phyloP scores from a whole-genome alignment of 352 stramenopile genomes.

The Globisporangium nagaii region DNA sequence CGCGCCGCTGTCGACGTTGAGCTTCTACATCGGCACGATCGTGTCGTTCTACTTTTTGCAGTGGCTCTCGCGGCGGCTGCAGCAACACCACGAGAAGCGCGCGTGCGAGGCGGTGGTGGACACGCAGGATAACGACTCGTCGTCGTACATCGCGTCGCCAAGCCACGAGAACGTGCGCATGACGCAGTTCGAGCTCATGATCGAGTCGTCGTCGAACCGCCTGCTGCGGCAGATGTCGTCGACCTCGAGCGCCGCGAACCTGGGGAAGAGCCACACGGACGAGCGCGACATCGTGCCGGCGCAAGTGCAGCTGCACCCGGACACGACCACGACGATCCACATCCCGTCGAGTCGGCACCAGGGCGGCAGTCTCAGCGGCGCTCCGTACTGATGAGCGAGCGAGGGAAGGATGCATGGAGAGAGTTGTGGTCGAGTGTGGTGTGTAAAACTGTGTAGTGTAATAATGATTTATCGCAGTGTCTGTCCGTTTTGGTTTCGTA shows the following conservation, averaged over 20 bases:
- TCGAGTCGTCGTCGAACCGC: conserved; percentile 20
- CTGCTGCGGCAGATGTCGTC: conserved; percentile 14
- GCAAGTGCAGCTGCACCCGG: conserved; percentile 12
- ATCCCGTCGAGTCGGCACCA: conserved; percentile 9
- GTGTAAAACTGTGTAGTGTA: not conserved
- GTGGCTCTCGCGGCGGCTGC: conserved; percentile 27
- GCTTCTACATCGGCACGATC: conserved; percentile 29
- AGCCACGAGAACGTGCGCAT: conserved; percentile 18
- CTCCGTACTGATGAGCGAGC: not conserved
- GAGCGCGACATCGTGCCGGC: conserved; percentile 11
- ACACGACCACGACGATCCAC: conserved; percentile 14
- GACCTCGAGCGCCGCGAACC: conserved; percentile 7
- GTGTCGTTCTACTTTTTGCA: conserved; percentile 39
- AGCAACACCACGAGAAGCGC: conserved; percentile 23
- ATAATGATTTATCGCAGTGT: conserved; percentile 5
- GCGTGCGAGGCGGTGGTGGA: conserved; percentile 10
- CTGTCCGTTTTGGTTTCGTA: conserved; percentile 11
- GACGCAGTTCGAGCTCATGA: conserved; percentile 44
- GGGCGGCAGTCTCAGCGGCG: not conserved
- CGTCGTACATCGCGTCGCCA: conserved; percentile 21
- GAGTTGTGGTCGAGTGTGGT: not conserved
- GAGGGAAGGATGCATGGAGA: not conserved
- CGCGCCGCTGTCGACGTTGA: conserved; percentile 25
- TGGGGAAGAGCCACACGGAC: conserved; percentile 8
- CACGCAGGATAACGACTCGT: conserved; percentile 18